Conservation (phyloP, 306 rosid species). For the Medicago arabica region DNA sequence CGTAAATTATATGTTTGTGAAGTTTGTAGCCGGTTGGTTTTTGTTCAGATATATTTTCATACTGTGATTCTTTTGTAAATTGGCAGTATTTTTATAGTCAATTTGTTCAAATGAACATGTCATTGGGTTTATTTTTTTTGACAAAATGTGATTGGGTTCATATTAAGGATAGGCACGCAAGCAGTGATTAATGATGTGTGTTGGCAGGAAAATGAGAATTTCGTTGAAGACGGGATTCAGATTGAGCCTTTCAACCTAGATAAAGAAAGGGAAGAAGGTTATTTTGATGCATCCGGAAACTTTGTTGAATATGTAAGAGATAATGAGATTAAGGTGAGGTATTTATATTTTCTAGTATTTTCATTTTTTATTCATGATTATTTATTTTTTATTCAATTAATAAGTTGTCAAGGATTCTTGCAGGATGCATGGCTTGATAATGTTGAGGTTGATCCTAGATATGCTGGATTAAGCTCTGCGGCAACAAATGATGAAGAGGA, state of each 20-base stretch:
- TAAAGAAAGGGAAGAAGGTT: slow-evolving; percentile 94
- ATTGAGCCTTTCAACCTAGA: slow-evolving; percentile 89
- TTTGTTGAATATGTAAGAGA: slow-evolving; percentile 79
- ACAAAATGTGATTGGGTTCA: slow-evolving; percentile 46
- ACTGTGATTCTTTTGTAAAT: slow-evolving; percentile 36
- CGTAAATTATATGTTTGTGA: slow-evolving; percentile 14
- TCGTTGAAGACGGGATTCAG: slow-evolving; percentile 81
- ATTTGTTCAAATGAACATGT: slow-evolving; percentile 47
- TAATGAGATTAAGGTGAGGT: slow-evolving; percentile 58
- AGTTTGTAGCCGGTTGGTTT: slow-evolving; percentile 11
- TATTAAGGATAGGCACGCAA: slow-evolving; percentile 52
- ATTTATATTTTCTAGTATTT: slow-evolving; percentile 13
- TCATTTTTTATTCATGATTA: neutral
- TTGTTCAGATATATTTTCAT: slow-evolving; percentile 11
- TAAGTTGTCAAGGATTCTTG: slow-evolving; percentile 38
- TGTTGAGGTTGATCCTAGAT: slow-evolving; percentile 73
- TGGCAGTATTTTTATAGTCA: slow-evolving; percentile 36
- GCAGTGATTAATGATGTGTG: slow-evolving; percentile 51
- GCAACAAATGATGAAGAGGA: slow-evolving; percentile 55
- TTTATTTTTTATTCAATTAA: slow-evolving; percentile 14
- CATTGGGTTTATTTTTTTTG: slow-evolving; percentile 49
- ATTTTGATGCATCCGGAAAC: slow-evolving; percentile 82
- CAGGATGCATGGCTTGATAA: slow-evolving; percentile 97
- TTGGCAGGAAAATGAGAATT: slow-evolving; percentile 68
- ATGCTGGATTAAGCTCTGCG: slow-evolving; percentile 54